These are phyloP conservation scores for Candida ortonii DNA, from an alignment of 805 yeast species.

Conservation along the genomic window DNA sequence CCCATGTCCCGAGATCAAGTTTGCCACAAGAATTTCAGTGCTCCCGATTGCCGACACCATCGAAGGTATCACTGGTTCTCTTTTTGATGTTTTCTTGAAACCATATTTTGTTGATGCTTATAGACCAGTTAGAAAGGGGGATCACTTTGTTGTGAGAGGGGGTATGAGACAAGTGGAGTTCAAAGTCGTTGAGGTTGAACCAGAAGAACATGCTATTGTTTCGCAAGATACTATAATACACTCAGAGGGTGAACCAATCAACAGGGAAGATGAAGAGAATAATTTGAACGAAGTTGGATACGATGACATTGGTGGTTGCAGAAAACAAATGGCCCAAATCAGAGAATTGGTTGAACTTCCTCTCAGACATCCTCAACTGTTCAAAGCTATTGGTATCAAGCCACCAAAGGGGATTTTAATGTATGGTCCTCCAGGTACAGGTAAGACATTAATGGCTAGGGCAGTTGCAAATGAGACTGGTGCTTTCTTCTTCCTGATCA, in stretches of 20 bases:
- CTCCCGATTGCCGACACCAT: constrained; percentile 97
- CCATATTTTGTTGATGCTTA: constrained; percentile 99
- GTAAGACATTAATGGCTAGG: constrained; percentile 98
- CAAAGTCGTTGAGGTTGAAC: constrained; percentile 97
- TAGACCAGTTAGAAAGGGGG: constrained; percentile 98
- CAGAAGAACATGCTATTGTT: constrained; percentile 94
- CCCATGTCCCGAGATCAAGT: constrained; percentile 97
- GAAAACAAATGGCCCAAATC: constrained; percentile 99
- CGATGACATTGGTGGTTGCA: constrained; percentile 98
- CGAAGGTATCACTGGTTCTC: constrained; percentile 95
- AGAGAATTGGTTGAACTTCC: constrained; percentile 98
- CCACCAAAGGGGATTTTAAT: constrained; percentile 97
- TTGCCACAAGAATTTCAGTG: constrained; percentile 91
- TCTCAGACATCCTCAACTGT: constrained; percentile 95
- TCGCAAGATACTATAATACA: constrained; percentile 98
- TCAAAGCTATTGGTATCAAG: constrained; percentile 96
- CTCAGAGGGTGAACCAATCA: constrained; percentile 98
- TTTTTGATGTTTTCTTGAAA: constrained; percentile 92
- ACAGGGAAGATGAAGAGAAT: constrained; percentile 96
- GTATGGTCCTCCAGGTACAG: constrained; percentile 99
- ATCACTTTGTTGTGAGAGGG: constrained; percentile 93
- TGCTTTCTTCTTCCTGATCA: constrained; percentile 95
- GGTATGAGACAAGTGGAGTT: constrained; percentile 99
- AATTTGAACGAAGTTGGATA: constrained; percentile 96
- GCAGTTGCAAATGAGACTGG: constrained; percentile 99